Conservation (phyloP, 148 eudicot species). For the Arbutus unedo region DNA sequence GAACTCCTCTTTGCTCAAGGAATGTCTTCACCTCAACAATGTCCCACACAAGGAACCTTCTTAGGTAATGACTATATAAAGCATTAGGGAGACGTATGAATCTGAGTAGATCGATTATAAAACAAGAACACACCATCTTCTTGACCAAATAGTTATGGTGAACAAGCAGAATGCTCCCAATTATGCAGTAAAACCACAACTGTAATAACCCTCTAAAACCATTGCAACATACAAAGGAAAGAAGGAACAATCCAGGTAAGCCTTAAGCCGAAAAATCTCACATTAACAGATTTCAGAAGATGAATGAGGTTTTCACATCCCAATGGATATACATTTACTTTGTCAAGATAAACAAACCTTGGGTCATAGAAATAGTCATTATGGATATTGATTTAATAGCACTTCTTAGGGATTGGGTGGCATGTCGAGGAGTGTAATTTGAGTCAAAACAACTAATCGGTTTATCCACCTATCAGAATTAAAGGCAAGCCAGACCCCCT, state of each 20-base stretch:
- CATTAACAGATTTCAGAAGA: background rate
- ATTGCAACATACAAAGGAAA: background rate
- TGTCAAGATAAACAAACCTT: background rate
- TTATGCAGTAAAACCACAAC: background rate
- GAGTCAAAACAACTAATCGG: background rate
- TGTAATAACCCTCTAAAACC: background rate
- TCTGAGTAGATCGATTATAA: background rate
- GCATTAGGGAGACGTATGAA: background rate
- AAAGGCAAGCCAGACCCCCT: background rate
- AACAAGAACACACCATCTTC: background rate
- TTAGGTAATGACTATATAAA: background rate
- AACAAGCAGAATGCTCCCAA: background rate
- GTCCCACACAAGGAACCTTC: conserved; percentile 46
- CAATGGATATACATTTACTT: background rate
- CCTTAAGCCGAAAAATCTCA: background rate
- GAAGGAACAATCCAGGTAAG: background rate
- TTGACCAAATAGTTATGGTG: background rate
- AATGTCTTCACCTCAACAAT: conserved; percentile 70
- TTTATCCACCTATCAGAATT: background rate
- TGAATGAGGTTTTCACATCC: background rate
- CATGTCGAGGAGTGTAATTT: background rate
- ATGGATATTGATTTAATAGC: background rate
- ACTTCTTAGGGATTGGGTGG: background rate
- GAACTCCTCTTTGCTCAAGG: conserved; percentile 58
- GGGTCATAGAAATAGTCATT: too few species aligned